These are phyloP conservation scores for Verticillium tricorpus DNA, from an alignment of 2,329 filamentous ascomycete species.

Conservation along the genomic window DNA sequence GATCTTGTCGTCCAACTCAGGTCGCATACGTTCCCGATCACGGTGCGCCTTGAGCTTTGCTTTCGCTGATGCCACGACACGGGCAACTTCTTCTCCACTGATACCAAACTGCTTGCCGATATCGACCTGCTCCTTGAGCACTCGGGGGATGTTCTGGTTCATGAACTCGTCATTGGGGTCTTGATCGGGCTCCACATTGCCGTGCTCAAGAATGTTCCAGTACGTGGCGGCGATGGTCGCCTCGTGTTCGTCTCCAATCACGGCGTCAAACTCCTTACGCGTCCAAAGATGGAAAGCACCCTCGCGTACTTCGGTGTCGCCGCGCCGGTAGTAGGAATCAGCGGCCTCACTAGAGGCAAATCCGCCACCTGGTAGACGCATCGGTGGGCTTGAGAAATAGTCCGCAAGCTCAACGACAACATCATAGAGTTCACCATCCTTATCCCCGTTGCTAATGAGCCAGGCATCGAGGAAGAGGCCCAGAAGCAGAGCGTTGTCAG, in stretches of 20 bases:
- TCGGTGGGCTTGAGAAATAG: constrained; percentile 72
- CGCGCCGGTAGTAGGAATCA: constrained; percentile 71
- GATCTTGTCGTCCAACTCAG: constrained; percentile 82
- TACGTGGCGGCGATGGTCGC: constrained; percentile 70
- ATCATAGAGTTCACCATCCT: constrained; percentile 68
- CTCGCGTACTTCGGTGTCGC: constrained; percentile 78
- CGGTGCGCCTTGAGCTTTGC: constrained; percentile 66
- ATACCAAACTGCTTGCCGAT: constrained; percentile 73
- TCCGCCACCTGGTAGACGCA: constrained; percentile 64
- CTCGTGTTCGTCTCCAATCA: constrained; percentile 52
- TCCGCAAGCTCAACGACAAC: constrained; percentile 77
- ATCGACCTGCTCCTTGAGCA: constrained; percentile 62
- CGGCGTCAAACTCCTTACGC: constrained; percentile 73
- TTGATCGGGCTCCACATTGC: constrained; percentile 77
- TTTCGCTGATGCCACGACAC: constrained; percentile 63
- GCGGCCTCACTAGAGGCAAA: constrained; percentile 89
- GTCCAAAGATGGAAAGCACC: constrained; percentile 97
- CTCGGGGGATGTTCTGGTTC: constrained; percentile 82
- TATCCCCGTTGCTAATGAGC: constrained; percentile 46
- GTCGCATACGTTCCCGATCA: constrained; percentile 68
- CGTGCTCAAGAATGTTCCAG: constrained; percentile 78
- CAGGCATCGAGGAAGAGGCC: constrained; percentile 84
- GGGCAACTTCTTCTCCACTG: constrained; percentile 61
- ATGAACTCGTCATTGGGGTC: constrained; percentile 93
- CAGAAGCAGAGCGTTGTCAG: constrained; percentile 84